Evolutionary conservation across 2,329 filamentous ascomycete species (phyloP), one percentile per base, ranked within the genome.

Genomic region (Penicillium polonicum): DNA sequence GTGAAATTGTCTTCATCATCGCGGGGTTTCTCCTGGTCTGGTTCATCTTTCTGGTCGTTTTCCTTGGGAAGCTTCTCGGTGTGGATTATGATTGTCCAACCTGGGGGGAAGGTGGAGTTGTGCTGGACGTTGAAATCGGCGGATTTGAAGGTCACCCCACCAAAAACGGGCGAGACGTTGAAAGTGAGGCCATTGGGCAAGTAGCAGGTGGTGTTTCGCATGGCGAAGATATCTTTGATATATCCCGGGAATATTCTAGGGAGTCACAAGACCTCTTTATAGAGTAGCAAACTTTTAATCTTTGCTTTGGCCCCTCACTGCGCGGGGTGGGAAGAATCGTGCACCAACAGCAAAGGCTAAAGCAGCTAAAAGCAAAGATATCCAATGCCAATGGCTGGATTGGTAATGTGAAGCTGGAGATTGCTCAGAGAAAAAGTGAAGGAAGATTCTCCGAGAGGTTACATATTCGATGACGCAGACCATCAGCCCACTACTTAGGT

Each of bases 31-130:
- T 63, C 62, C 39, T 64, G 57, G 2, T 58, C 62, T 38, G 8
- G 19, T 29, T 31, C 15, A 48, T 36, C 59, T 52, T 35, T 43
- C 53, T n/a, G 73, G 9, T 72, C 35, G 50, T 59, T 41, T 25
- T 55, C 76, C 46, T 82, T 76, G 3, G 46, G 36, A 9, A 48
- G 48, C 31, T 70, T 69, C 62, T 89, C 86, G 1, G 88, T 91
- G 68, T 92, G 88, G 38, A 97, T 81, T 31, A 93, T 88, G 50
- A 96, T 87, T 2, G 90, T 95, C 93, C 93, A 97, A 33, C 92
- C 92, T 6, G 90, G 84, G 0, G 92, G 92, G 27, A 77, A 70
- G 4, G 88, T 83, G 51, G 86, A 87, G 65, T 84, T 83, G 68
- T 88, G 42, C 36, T 53, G 85, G 27, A 82, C 79, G 68, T 83